Evolutionary conservation across 2,329 filamentous ascomycete genomes (phyloP).

Genomic region (Triangularia setosa): DNA sequence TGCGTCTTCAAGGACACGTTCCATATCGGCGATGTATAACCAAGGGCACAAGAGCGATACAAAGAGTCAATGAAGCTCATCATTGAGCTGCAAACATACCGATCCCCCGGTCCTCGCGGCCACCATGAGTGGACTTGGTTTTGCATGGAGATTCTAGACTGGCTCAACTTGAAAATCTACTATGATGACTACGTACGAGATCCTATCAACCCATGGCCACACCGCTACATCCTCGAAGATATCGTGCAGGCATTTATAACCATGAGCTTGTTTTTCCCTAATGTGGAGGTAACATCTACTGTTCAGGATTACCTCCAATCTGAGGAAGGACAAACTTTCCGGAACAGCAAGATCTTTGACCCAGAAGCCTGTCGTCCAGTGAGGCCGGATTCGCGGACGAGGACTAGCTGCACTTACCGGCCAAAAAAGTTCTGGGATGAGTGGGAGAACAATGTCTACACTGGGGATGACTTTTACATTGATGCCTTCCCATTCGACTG

Average conservation of each 20-base stretch:
- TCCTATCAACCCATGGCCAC: constrained; percentile 26
- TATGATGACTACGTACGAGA: constrained; percentile 23
- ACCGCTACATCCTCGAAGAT: constrained; percentile 38
- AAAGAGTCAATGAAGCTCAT: constrained; percentile 36
- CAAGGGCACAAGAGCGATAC: constrained; percentile 36
- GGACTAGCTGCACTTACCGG: constrained; percentile 35
- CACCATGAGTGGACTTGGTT: constrained; percentile 29
- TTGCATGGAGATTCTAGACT: constrained; percentile 27
- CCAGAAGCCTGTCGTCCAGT: constrained; percentile 37
- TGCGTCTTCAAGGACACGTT: constrained; percentile 41
- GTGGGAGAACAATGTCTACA: constrained; percentile 30
- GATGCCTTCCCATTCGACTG: constrained; percentile 4
- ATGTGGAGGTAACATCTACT: constrained; percentile 23
- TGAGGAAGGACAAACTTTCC: too few relatives aligned
- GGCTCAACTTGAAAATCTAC: constrained; percentile 26
- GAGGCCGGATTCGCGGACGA: constrained; percentile 35
- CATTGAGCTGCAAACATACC: constrained; percentile 28
- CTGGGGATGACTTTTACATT: constrained; percentile 1
- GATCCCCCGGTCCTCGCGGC: constrained; percentile 9
- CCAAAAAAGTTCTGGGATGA: constrained; percentile 37
- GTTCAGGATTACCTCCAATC: background rate
- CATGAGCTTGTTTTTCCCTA: constrained; percentile 38
- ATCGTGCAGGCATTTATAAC: constrained; percentile 35
- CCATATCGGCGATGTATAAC: constrained; percentile 42
- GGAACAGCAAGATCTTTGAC: constrained; percentile 27